A percentile compares a stretch with the other conserved stretches of the same genome.
These are phyloP conservation scores for Magnaporthales sp. DNA, from an alignment of 2,329 filamentous ascomycete genomes.

Conservation along the genomic window DNA sequence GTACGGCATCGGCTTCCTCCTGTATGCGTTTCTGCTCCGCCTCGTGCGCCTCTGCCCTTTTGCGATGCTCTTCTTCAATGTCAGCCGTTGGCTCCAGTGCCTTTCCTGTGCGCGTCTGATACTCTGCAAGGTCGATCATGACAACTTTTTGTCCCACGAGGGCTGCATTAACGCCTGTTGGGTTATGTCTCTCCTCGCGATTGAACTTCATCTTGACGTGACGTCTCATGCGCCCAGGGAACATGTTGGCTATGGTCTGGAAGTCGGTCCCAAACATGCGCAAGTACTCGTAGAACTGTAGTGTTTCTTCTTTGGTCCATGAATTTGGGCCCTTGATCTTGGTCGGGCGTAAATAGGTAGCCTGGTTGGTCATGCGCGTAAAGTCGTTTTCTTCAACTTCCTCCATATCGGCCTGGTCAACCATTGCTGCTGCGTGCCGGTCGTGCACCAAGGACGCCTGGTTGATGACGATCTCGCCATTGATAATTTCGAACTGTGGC, in stretches of 20 bases:
- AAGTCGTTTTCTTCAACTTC: constrained; percentile 72
- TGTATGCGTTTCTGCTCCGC: constrained; percentile 34
- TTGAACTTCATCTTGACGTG: constrained; percentile 79
- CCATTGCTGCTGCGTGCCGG: constrained; percentile 53
- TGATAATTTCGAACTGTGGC: constrained; percentile 53
- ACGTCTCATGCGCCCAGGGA: constrained; percentile 60
- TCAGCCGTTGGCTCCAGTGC: constrained; percentile 47
- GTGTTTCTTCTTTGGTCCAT: constrained; percentile 65
- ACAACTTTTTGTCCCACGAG: constrained; percentile 52
- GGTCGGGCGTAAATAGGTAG: constrained; percentile 53
- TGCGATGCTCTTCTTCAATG: constrained; percentile 43
- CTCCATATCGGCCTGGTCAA: constrained; percentile 43
- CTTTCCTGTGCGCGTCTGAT: constrained; percentile 42
- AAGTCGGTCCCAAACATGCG: constrained; percentile 78
- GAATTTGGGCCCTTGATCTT: constrained; percentile 55
- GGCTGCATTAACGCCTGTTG: constrained; percentile 52
- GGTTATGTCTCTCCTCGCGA: constrained; percentile 63
- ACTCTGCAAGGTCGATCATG: constrained; percentile 52
- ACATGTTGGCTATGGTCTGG: constrained; percentile 68
- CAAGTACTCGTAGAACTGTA: constrained; percentile 67
- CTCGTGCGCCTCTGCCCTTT: constrained; percentile 33
- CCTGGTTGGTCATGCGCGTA: constrained; percentile 60
- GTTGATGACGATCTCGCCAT: constrained; percentile 66
- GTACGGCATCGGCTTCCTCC: constrained; percentile 38
- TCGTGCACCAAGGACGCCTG: constrained; percentile 60